Conservation (phyloP, 345 rosid species). For the Trapa incisa region DNA sequence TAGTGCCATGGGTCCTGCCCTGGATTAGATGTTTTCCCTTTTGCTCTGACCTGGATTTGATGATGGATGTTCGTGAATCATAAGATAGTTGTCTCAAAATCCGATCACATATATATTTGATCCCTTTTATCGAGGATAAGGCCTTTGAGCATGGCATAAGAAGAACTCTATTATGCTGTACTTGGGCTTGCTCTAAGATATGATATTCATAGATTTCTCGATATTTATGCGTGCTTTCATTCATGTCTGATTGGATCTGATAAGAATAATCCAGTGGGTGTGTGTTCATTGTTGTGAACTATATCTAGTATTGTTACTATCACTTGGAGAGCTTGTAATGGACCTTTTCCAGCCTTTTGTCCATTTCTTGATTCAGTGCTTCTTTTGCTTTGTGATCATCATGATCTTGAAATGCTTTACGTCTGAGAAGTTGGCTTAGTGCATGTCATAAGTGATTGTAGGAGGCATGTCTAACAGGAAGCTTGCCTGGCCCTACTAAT, state of each 20-base stretch:
- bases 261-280: background rate
- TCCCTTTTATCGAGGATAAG: too few species aligned
- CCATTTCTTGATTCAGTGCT: background rate
- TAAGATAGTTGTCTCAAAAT: background rate
- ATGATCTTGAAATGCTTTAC: background rate
- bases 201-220: background rate
- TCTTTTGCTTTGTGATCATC: background rate
- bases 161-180: background rate
- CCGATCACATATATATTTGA: too few species aligned
- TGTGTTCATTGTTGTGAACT: background rate
- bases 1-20: background rate
- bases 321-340: background rate
- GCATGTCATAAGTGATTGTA: background rate
- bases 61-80: background rate
- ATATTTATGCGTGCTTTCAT: background rate
- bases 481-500: background rate
- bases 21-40: background rate
- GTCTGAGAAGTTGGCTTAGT: background rate
- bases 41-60: background rate
- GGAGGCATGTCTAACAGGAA: background rate
- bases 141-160: background rate
- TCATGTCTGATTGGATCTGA: background rate
- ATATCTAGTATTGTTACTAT: background rate
- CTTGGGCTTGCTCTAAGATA: background rate
- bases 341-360: background rate